These are phyloP conservation scores for Trichoderma koningii DNA, from an alignment of 2,329 filamentous ascomycete genomes.

Conservation along the genomic window DNA sequence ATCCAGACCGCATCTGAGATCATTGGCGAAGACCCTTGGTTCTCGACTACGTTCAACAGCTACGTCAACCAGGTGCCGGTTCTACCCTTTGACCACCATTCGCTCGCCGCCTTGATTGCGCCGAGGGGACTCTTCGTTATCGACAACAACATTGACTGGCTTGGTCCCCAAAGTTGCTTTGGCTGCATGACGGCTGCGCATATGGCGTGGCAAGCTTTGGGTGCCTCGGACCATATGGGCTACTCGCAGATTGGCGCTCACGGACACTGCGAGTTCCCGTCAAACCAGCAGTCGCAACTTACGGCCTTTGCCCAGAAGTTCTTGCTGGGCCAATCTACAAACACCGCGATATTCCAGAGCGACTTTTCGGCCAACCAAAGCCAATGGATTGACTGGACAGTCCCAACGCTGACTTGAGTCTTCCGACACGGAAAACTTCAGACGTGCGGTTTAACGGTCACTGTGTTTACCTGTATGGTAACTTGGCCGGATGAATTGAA, in stretches of 20 bases:
- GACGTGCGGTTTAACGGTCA: not conserved
- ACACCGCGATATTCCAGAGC: constrained; percentile 14
- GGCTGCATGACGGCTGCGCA: constrained; percentile 17
- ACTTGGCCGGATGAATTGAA: not conserved
- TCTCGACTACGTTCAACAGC: constrained; percentile 5
- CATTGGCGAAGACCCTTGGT: constrained; percentile 18
- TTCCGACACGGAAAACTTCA: not conserved
- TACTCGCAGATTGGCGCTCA: constrained; percentile 21
- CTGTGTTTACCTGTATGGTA: not conserved
- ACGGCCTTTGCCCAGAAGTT: constrained; percentile 19
- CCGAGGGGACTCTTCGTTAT: constrained; percentile 1
- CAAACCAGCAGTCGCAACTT: constrained; percentile 11
- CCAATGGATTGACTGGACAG: constrained; percentile 13
- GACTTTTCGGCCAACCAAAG: constrained; percentile 7
- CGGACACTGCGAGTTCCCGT: constrained; percentile 16
- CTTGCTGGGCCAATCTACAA: constrained; percentile 1
- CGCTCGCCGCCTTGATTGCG: constrained; percentile 3
- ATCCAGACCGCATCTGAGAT: constrained; percentile 21
- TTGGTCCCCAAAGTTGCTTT: constrained; percentile 18
- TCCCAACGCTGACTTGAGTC: not conserved
- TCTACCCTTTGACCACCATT: constrained; percentile 15
- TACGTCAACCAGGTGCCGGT: constrained; percentile 15
- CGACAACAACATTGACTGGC: constrained; percentile 21
- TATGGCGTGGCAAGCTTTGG: constrained; percentile 16
- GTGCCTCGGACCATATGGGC: constrained; percentile 3